phyloP scores from a whole-genome alignment of 306 rosid genomes.

The Dalbergia cochinchinensis region DNA sequence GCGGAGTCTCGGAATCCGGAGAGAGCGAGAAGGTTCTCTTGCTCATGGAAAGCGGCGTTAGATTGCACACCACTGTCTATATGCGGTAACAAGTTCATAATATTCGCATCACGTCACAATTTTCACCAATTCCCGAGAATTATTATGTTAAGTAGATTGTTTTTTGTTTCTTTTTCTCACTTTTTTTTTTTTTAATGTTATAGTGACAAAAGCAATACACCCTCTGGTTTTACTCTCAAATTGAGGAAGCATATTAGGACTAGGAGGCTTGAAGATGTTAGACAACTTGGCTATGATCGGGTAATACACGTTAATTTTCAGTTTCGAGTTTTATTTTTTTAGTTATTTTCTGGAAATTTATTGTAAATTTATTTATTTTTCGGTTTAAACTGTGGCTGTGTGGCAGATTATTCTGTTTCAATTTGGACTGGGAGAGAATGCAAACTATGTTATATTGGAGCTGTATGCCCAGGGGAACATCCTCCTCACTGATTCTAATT shows the following conservation, averaged over 20 bases:
- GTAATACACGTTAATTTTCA: slow-evolving; percentile 47
- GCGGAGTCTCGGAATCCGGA: slow-evolving; percentile 93
- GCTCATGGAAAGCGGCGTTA: slow-evolving; percentile 92
- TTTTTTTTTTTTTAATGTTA: neutral
- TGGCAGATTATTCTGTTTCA: slow-evolving; percentile 91
- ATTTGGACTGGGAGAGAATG: slow-evolving; percentile 93
- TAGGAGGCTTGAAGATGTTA: slow-evolving; percentile 95
- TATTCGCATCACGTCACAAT: neutral
- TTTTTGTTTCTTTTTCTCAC: neutral
- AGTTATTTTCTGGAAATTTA: neutral
- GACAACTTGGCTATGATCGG: slow-evolving; percentile 99
- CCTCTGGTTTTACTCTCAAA: slow-evolving; percentile 96
- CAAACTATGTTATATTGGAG: slow-evolving; percentile 92
- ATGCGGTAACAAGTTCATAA: slow-evolving; percentile 58
- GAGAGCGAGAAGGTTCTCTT: slow-evolving; percentile 95
- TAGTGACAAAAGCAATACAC: slow-evolving; percentile 95
- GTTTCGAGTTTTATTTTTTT: neutral
- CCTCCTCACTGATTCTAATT: slow-evolving; percentile 80
- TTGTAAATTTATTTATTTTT: neutral
- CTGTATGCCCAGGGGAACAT: slow-evolving; percentile 95
- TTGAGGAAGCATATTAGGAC: slow-evolving; percentile 94
- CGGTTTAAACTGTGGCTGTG: slow-evolving; percentile 57
- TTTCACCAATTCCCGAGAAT: neutral
- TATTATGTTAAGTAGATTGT: neutral
- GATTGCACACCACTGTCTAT: slow-evolving; percentile 90